Percentiles rank a stretch among this genome's conserved stretches.
Conservation (phyloP, 495 filamentous ascomycete genomes). For the Penicillium flavigenum region DNA sequence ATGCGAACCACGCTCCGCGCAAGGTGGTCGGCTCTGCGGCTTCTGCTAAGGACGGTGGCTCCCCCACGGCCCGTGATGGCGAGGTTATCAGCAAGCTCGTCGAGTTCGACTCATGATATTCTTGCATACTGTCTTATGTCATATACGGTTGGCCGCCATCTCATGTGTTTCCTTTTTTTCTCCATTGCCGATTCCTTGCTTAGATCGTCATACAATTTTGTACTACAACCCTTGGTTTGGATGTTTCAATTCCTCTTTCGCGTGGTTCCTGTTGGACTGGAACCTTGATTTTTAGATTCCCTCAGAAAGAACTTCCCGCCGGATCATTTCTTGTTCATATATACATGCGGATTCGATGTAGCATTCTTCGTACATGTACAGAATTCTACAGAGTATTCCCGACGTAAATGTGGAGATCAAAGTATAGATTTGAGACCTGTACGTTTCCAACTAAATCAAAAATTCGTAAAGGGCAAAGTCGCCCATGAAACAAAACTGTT, state of each 20-base stretch:
- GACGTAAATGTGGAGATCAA: background rate
- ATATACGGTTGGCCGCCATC: conserved; percentile 4
- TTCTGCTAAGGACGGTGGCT: background rate
- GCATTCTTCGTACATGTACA: background rate
- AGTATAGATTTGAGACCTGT: background rate
- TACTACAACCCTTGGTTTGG: conserved; percentile 10
- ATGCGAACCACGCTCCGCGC: conserved; percentile 2
- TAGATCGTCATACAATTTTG: conserved; percentile 3
- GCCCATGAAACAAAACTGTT: background rate
- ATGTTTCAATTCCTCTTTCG: conserved; percentile 3
- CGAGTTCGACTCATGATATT: conserved; percentile 41
- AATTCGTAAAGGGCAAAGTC: conserved; percentile 5
- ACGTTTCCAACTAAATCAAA: conserved; percentile 1
- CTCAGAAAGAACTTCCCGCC: conserved; percentile 1
- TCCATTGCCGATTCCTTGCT: background rate
- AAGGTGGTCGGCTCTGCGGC: conserved; percentile 2
- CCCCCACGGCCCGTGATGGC: conserved; percentile 19
- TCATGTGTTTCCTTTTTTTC: background rate
- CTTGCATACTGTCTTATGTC: background rate
- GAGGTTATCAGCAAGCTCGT: conserved; percentile 41
- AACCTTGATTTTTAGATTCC: conserved; percentile 1
- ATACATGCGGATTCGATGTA: background rate
- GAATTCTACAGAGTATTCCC: background rate
- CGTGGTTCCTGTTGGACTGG: background rate
- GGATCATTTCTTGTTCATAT: background rate